Base-by-base conservation (phyloP, 2,329 filamentous ascomycete species). In the Clonostachys sp. region DNA sequence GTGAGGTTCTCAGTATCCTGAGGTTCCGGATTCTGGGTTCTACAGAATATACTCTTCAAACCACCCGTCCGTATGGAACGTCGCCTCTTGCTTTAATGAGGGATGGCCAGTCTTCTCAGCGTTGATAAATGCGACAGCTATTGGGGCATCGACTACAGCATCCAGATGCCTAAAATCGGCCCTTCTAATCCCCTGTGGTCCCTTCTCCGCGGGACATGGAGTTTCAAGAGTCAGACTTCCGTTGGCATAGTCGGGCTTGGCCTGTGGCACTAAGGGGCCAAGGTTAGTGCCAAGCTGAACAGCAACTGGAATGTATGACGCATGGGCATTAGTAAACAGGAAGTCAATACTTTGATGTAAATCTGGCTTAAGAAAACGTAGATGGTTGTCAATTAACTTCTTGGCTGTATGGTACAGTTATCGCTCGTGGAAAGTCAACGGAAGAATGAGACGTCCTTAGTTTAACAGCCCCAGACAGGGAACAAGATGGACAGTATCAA, bases 381-480 rank as follows among this genome's bases (percentile, higher is more conserved):
- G 24, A 30, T 10, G 9, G 9, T 4, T 30, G 3, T 30, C 24
- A 30, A 30, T 30, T 10, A 30, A 30, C 48, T 46, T 12, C 51
- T 52, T 5, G 56, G 60, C 47, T 64, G 60, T 47, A 65, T 55
- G 18, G 53, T 61, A 51, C 60, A 63, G 42, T 65, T 64, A 47
- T 64, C 60, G 61, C 61, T 34, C 64, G 61, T 13, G 55, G 58
- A 42, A 58, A 57, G 45, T 66, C 63, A 7, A 63, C 8, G 24
- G 55, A 13, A 62, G 55, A 3, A 61, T 63, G 46, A 66, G 18
- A 54, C 55, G 45, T 55, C 60, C 60, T 46, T 63, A 59, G 46
- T 64, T 63, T 24, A 58, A 56, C 4, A 64, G 53, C 14, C 8
- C 41, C 3, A 18, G 36, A 39, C 36, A 39, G 3, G 12, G 36